Base-by-base conservation (phyloP, 257 asterid species). In the Solanum chaucha region DNA sequence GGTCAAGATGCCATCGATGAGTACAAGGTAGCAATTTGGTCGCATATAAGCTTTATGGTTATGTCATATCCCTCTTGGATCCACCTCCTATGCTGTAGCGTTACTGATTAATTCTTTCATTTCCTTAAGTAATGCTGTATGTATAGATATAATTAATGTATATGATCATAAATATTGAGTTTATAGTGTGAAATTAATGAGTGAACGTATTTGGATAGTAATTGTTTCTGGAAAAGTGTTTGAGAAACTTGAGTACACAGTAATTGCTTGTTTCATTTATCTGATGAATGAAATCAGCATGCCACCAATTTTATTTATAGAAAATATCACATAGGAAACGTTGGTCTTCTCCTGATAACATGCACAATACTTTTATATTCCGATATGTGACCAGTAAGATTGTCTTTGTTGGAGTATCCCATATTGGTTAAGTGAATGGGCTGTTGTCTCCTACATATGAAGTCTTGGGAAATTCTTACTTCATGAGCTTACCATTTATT, bases 1-100 rank as follows among this genome's bases (percentile, higher is more conserved):
- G 98, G 97, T 85, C 99, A 96, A 88, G 98, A 97, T 93, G 95
- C 98, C 67, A 96, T 97, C 70, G 99, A 97, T 88, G 99, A 97
- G 90, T 95, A 89, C 93, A 97, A 96, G 99, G 99, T 96, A 91
- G 85, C 77, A 73, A 72, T 90, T 89, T 72, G 58, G 30, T 85
- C 8, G 67, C 80, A 28, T 87, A 34, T 87, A 34, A 80, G 48
- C 72, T 90, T 70, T 85, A 41, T 86, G 67, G 10, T 46, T 11
- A 64, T 88, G 44, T 84, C 46, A 58, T 74, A 6, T 88, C 70
- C 70, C 81, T 35, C 19, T 61, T 65, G 15, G 61, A 13, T 86
- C 58, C 28, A 24, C 61, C 70, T 80, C 41, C 67, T 81, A 30
- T 46, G 58, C 38, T 86, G 88, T 70, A 74, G 71, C 38, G 17